These are phyloP conservation scores for Tetraselmis striata DNA, from an alignment of 139 green algal genomes.

Conservation along the genomic window DNA sequence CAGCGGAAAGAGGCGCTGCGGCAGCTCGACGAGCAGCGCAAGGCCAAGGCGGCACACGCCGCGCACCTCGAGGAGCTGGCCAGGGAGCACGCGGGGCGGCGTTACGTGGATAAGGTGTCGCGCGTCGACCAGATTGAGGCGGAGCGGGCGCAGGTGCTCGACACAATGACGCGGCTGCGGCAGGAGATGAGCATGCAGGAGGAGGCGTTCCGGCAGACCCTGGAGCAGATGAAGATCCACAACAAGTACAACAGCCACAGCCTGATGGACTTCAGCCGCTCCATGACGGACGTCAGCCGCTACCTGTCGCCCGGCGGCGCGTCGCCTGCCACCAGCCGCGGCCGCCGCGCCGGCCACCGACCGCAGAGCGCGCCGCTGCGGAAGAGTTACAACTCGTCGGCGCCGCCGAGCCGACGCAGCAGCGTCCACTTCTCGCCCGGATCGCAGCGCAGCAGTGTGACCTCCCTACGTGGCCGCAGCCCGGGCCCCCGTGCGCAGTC, in stretches of 20 bases:
- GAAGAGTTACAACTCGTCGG: no score
- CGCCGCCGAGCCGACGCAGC: no score
- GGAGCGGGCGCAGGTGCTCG: neutral
- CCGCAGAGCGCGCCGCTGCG: no score
- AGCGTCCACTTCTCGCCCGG: no score
- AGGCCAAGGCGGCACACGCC: neutral
- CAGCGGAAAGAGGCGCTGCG: neutral
- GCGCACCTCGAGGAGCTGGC: neutral
- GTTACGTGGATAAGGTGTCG: neutral
- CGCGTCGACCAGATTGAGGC: neutral
- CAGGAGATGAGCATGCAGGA: neutral
- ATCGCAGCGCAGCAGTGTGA: no score
- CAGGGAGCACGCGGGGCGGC: neutral
- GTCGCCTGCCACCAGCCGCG: no score
- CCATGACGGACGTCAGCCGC: neutral
- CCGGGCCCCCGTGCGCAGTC: no score
- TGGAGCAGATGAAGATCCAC: neutral
- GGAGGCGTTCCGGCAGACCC: neutral
- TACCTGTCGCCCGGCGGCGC: neutral
- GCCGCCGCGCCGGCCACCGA: no score
- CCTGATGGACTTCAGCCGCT: neutral
- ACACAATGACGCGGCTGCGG: neutral
- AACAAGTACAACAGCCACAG: neutral
- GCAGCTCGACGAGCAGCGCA: neutral
- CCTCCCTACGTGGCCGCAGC: no score